Conservation (phyloP, 228 moss, liverwort and hornwort species). For the Sphagnum fallax region DNA sequence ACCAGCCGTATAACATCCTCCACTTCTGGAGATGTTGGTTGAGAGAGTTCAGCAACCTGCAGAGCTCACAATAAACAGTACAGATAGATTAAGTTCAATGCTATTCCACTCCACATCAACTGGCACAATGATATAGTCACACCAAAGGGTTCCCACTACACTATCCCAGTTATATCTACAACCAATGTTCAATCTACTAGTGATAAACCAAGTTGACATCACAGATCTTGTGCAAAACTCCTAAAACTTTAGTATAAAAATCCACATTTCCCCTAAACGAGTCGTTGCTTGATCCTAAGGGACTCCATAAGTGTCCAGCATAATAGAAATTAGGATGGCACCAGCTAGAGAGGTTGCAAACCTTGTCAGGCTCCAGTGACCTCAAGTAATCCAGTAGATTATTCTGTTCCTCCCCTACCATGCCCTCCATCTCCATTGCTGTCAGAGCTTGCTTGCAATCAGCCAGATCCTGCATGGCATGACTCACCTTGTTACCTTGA, state of each 20-base stretch:
- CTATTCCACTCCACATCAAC: no score
- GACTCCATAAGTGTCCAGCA: no score
- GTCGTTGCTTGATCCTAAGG: no score
- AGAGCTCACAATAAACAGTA: background rate
- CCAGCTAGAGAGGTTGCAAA: background rate
- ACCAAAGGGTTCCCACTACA: no score
- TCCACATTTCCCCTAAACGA: no score
- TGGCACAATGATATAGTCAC: no score
- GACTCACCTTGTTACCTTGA: background rate
- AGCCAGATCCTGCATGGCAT: constrained; percentile 30
- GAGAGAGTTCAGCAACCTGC: constrained; percentile 4
- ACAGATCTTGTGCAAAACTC: no score
- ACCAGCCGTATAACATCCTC: constrained; percentile 4
- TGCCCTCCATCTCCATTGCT: constrained; percentile 13
- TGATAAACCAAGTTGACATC: no score
- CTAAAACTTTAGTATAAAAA: no score
- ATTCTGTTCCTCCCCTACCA: constrained; percentile 26
- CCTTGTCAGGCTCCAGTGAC: constrained; percentile 45
- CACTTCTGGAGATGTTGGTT: constrained; percentile 3
- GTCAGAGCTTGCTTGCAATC: constrained; percentile 34
- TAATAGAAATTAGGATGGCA: background rate
- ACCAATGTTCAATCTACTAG: no score
- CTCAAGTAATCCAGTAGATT: constrained; percentile 46
- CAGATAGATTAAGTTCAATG: no score
- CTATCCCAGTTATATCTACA: no score